These are phyloP conservation scores for Ceratobasidium sp. DNA, from an alignment of 1,284 basidiomycete genomes.

Conservation along the genomic window DNA sequence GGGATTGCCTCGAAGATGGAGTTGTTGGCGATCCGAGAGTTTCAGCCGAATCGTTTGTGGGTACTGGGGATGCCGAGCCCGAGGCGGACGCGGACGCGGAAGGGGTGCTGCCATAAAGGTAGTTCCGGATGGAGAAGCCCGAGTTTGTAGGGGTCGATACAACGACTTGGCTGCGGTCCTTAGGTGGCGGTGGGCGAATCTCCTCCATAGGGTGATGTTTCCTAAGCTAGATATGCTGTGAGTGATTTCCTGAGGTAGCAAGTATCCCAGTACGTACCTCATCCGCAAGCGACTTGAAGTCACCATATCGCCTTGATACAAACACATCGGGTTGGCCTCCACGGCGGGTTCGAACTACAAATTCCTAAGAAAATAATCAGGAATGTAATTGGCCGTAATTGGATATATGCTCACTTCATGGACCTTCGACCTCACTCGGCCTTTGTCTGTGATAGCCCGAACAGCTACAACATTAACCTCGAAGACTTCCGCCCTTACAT, in stretches of 20 bases:
- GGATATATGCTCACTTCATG: conserved; percentile 73
- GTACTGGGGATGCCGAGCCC: conserved; percentile 48
- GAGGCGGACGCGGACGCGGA: conserved; percentile 54
- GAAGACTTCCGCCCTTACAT: conserved; percentile 67
- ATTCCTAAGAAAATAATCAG: conserved; percentile 70
- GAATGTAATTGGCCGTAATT: conserved; percentile 43
- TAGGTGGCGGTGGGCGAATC: conserved; percentile 82
- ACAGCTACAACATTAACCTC: conserved; percentile 92
- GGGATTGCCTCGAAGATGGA: conserved; percentile 31
- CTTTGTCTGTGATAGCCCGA: conserved; percentile 80
- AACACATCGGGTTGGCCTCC: conserved; percentile 78
- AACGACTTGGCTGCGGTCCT: conserved; percentile 69
- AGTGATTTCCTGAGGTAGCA: neutral
- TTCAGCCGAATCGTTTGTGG: conserved; percentile 46
- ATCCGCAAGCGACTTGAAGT: conserved; percentile 86
- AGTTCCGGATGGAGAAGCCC: conserved; percentile 51
- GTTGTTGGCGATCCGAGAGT: conserved; percentile 42
- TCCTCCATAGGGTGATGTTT: conserved; percentile 83
- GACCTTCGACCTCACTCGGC: conserved; percentile 79
- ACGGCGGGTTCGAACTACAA: conserved; percentile 89
- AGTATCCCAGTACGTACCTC: conserved; percentile 65
- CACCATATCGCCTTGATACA: conserved; percentile 93
- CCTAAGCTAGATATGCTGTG: conserved; percentile 66
- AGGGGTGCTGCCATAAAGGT: conserved; percentile 55
- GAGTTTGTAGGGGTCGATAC: conserved; percentile 42